Evolutionary conservation across 2,329 filamentous ascomycete species (phyloP), one percentile per base, ranked within the genome.

Genomic region (Xenoacremonium recifei): DNA sequence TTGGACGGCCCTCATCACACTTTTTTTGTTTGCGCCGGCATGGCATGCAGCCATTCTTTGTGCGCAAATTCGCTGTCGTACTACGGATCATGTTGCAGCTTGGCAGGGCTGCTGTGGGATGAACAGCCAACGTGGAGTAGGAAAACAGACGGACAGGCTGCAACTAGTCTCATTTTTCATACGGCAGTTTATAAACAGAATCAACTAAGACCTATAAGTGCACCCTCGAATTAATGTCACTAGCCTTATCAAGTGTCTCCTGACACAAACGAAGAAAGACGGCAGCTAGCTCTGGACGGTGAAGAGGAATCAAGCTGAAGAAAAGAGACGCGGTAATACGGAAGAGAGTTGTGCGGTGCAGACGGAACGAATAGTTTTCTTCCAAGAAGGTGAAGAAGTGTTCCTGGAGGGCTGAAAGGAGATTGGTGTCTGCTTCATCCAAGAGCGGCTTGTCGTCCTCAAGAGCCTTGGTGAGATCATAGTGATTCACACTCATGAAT

Each of bases 251-350:
- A n/a, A 59, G 49, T 15, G 55, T 54, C 37, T 58, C 55, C 38
- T 52, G 42, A 38, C 55, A 58, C 35, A 58, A 35, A 12, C 52
- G 41, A 25, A 62, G 35, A 39, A 62, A 60, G 11, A 62, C 48
- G n/a, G 49, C 34, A 15, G 45, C 50, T 2, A 59, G 40, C 45
- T 59, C 56, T 2, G 50, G 45, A 15, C 56, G 51, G 43, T 61
- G 59, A 34, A 62, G 44, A 10, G 59, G 59, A 32, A 62, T 58
- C 1, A 61, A 48, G 15, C 50, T 63, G 45, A 61, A 61, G 37
- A 61, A 50, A 7, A 62, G 43, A 12, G 55, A 55, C 2, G 58
- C 59, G 2, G 59, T 58, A 21, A 63, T 55, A n/a, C 54, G 54
- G 37, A 60, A 50, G 9, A 63, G 54, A 9, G 58, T 63, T 48